Conservation (phyloP, 169 alveolate genomes). For the Neospora caninum region DNA sequence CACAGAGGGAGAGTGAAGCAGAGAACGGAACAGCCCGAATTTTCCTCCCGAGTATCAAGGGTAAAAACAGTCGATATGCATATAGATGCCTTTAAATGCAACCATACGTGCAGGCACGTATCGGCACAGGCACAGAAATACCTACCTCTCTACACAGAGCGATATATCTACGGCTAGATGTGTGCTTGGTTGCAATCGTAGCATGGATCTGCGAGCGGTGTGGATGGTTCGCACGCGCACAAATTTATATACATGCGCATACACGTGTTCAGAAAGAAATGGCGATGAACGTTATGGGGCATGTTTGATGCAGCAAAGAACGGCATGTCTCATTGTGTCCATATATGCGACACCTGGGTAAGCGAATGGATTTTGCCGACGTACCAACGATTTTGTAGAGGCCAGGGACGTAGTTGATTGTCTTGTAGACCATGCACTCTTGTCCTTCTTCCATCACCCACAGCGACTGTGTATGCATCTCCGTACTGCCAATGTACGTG, state of each 20-base stretch:
- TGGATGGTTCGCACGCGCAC: not conserved
- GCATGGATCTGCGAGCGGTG: too few relatives aligned
- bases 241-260: not conserved
- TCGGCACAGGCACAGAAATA: not conserved
- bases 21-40: too few relatives aligned
- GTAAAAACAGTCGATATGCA: too few relatives aligned
- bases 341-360: not conserved
- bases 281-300: not conserved
- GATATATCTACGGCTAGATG: too few relatives aligned
- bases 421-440: conserved; percentile 84
- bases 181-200: too few relatives aligned
- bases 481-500: conserved; percentile 97
- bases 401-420: conserved; percentile 95
- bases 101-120: not conserved
- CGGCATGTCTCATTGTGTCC: too few relatives aligned
- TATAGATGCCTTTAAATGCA: not conserved
- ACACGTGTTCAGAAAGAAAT: not conserved
- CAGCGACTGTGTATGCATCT: conserved; percentile 88
- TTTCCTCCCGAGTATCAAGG: too few relatives aligned
- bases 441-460: conserved; percentile 95
- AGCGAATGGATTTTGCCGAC: not conserved
- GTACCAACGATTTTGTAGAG: conserved; percentile 96
- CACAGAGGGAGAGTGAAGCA: too few relatives aligned
- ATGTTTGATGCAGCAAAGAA: not conserved
- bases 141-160: too few relatives aligned